Base-by-base conservation (phyloP, 164 flowering plant species). In the Macadamia integrifolia region DNA sequence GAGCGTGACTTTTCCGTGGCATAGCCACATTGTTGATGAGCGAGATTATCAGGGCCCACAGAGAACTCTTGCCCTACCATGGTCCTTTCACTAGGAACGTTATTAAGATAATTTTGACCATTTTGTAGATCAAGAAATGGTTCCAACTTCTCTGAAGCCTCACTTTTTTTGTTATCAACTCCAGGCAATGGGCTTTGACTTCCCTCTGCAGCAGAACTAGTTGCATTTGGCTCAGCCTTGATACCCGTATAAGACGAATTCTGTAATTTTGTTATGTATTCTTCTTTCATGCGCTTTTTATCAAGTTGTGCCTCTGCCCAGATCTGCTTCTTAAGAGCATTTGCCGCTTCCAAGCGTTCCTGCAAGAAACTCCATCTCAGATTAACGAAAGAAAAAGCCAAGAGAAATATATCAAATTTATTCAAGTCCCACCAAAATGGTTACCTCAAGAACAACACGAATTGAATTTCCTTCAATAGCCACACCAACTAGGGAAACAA, bases 271-370 rank as follows among this genome's bases (percentile, higher is more conserved):
- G 69, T 65, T 30, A 79, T 60, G 73, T 46, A 80, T 31, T 93
- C 96, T 71, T 91, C 98, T 80, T 84, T 91, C 77, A 85, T 66
- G 7, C 97, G 92, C 10, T 92, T 81, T 70, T 87, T 93, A 78
- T 89, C 96, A 42, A 89, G 79, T 69, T 91, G 97, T 18, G 86
- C 90, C 76, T 93, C 98, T 6, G 91, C 89, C 92, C 88, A 91
- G 91, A 89, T 91, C 71, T 91, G 98, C 84, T 91, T 93, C 77
- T 88, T 93, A 28, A 91, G 75, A 71, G 92, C 86, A 84, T 81
- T 89, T 76, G 96, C 97, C 6, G 96, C 96, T 78, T 93, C 98
- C 73, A 88, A 70, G 53, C 97, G 94, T 62, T 91, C 97, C 97
- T 93, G 87, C 62, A 76, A 71, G 5, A 35, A 77, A 44, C 14